Evolutionary conservation across 768 basidiomycete species (phyloP), one percentile per base, ranked within the genome.

Genomic region (Serpula lacrymans): DNA sequence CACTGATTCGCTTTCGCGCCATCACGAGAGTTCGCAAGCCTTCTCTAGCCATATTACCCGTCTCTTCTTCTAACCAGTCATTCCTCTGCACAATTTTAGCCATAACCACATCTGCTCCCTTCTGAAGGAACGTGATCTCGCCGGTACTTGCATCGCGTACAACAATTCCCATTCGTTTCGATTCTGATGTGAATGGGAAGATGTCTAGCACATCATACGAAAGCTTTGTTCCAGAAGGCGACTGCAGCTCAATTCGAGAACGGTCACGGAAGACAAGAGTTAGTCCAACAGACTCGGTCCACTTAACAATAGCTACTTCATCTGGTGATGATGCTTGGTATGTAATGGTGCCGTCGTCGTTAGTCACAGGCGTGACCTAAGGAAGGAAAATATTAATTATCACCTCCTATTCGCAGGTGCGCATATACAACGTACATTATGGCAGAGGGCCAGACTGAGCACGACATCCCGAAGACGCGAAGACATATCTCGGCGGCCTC

Each of bases 81-180:
- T 98, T 98, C 53, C 87, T 80, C 57, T 90, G 91, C 25, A 98
- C 95, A 38, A 99, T 92, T 53, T 75, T 78, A 18, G 84, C 74
- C 96, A 99, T 98, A 28, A 98, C 90, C n/a, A 94, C 92, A 57
- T 99, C 96, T 0, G 95, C 96, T 18, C 96, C 96, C 59, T 99
- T 99, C 57, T 98, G 91, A 43, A 93, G 67, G 65, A 99, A 99
- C 8, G 74, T 80, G 37, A 94, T 82, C 44, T 94, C 90, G 36
- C 84, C 81, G 0, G 77, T 74, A 24, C 78, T 72, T 0, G 67
- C 59, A 41, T 97, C 94, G 18, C 87, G 83, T 24, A 98, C 86
- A 53, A 99, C 76, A 56, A 98, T 97, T 23, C 96, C 94, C 96
- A 98, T 99, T 21, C 96, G 88, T 63, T 99, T 98, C 1, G 93